phyloP scores from a whole-genome alignment of 2,329 filamentous ascomycete genomes.

The Stenocarpella maydis region DNA sequence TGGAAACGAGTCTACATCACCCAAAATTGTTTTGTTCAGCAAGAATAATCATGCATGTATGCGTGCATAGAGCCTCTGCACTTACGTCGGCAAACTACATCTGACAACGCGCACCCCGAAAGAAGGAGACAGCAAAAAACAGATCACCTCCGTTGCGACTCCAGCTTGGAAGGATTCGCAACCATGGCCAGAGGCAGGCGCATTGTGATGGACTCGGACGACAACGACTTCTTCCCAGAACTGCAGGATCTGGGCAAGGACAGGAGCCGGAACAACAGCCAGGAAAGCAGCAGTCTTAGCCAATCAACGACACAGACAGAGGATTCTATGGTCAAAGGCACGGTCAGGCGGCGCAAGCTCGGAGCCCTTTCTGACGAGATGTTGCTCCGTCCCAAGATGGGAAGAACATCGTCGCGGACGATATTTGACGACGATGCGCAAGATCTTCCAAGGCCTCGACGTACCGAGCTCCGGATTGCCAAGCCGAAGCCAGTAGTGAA shows the following conservation, averaged over 20 bases:
- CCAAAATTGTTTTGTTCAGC: background rate
- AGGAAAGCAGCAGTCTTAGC: background rate
- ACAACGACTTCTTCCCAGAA: constrained; percentile 55
- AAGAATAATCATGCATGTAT: background rate
- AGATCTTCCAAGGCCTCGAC: constrained; percentile 15
- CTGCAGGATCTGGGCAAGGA: constrained; percentile 42
- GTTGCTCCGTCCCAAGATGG: constrained; percentile 18
- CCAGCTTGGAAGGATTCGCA: background rate
- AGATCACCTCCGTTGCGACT: background rate
- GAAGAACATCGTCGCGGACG: background rate
- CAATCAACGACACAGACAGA: background rate
- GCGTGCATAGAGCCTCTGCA: background rate
- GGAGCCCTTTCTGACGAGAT: constrained; percentile 22
- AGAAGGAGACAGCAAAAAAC: background rate
- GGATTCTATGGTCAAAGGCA: background rate
- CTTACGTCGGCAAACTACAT: background rate
- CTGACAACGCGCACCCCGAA: too few species aligned
- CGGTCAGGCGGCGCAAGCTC: constrained; percentile 32
- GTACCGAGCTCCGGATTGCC: constrained; percentile 18
- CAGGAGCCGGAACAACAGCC: background rate
- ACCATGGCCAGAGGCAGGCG: constrained; percentile 32
- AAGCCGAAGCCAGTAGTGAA: background rate
- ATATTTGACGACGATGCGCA: background rate
- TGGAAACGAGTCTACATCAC: constrained; percentile 25
- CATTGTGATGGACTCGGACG: constrained; percentile 43